Conservation (phyloP, 108 stramenopile genomes). For the Skeletonema tropicum region DNA sequence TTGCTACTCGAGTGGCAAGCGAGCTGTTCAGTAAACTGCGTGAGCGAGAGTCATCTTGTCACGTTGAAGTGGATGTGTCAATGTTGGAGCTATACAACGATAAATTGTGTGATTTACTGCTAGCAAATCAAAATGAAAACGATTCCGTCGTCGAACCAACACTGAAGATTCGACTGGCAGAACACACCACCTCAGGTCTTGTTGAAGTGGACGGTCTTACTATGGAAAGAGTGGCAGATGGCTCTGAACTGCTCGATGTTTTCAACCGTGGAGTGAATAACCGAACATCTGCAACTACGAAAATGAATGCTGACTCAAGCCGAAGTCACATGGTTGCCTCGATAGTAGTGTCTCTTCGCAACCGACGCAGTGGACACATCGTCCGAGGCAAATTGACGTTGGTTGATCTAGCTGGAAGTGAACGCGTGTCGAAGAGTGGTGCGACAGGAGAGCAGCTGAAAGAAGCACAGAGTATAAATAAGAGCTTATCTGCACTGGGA, state of each 20-base stretch:
- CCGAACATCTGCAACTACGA: conserved; percentile 65
- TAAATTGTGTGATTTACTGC: conserved; percentile 65
- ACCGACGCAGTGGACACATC: conserved; percentile 45
- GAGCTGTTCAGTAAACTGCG: conserved; percentile 62
- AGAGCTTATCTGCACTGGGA: conserved; percentile 66
- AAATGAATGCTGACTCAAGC: conserved; percentile 71
- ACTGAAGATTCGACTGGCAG: conserved; percentile 53
- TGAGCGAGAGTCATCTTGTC: conserved; percentile 48
- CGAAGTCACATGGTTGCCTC: conserved; percentile 67
- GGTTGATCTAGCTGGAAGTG: conserved; percentile 85
- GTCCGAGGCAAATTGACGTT: conserved; percentile 70
- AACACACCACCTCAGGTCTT: conserved; percentile 50
- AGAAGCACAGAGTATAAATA: conserved; percentile 80
- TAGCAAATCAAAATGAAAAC: conserved; percentile 16
- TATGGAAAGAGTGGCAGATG: conserved; percentile 34
- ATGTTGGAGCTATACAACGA: conserved; percentile 83
- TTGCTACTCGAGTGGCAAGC: conserved; percentile 59
- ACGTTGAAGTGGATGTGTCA: conserved; percentile 38
- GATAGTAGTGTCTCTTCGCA: conserved; percentile 45
- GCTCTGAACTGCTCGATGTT: conserved; percentile 43
- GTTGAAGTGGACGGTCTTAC: conserved; percentile 62
- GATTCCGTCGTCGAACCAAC: conserved; percentile 1
- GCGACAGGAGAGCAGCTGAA: conserved; percentile 61
- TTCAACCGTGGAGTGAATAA: conserved; percentile 56
- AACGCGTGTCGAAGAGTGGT: conserved; percentile 75